These are phyloP conservation scores for Coemansia sp. DNA, from an alignment of 192 early-diverging fungal genomes.

Conservation along the genomic window DNA sequence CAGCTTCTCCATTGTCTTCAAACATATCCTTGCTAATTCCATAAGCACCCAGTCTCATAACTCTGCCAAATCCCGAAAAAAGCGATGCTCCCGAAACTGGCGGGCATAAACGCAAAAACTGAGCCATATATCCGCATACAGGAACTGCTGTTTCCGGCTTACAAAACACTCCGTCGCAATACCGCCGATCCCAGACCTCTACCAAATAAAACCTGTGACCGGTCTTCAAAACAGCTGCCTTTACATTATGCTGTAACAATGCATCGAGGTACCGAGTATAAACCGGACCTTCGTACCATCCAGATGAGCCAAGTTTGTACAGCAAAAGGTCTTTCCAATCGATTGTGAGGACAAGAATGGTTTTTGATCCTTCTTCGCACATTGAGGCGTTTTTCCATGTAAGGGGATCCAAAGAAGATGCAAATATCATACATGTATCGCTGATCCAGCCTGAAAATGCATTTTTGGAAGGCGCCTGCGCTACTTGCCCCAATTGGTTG, in stretches of 20 bases:
- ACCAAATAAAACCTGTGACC: neutral
- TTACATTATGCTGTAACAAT: neutral
- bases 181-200: neutral
- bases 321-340: no score
- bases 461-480: no score
- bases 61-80: neutral
- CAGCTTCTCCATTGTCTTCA: neutral
- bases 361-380: no score
- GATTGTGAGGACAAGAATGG: no score
- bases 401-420: no score
- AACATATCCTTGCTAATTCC: conserved; percentile 1
- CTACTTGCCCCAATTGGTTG: no score
- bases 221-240: neutral
- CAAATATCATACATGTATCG: no score
- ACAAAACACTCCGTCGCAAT: neutral
- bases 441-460: no score
- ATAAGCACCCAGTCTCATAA: neutral
- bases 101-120: neutral
- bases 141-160: neutral
- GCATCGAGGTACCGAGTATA: no score
- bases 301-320: no score
- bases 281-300: no score
- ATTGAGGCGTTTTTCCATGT: no score
- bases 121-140: neutral
- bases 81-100: neutral